Conservation (phyloP, 345 rosid genomes). For the Hirschfeldia incana region DNA sequence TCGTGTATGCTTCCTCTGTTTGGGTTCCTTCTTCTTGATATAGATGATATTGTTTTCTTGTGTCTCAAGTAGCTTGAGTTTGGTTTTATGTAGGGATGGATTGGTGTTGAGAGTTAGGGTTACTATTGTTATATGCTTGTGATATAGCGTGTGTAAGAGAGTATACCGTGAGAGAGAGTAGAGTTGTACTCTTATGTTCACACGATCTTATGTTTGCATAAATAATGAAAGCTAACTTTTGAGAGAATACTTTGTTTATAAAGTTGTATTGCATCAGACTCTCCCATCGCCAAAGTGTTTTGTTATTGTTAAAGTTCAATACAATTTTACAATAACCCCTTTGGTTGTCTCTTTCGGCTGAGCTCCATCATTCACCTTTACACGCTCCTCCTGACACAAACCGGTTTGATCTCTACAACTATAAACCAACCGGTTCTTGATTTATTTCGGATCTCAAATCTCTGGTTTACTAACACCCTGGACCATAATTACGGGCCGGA, state of each 20-base stretch:
- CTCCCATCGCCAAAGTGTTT: too few relatives aligned
- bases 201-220: neutral
- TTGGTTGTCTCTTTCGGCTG: too few relatives aligned
- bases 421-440: conserved; percentile 7
- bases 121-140: neutral
- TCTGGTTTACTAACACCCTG: neutral
- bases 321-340: too few relatives aligned
- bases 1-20: conserved; percentile 57
- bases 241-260: too few relatives aligned
- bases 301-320: too few relatives aligned
- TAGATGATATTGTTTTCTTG: conserved; percentile 23
- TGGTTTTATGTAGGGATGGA: conserved; percentile 11
- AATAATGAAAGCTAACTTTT: neutral
- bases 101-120: neutral
- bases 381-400: neutral
- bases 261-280: neutral
- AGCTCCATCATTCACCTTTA: too few relatives aligned
- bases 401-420: conserved; percentile 13
- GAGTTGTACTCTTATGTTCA: too few relatives aligned
- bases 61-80: neutral
- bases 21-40: conserved; percentile 55
- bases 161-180: neutral
- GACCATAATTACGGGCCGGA: neutral
- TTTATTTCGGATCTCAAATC: neutral
- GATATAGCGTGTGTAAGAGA: neutral